Evolutionary conservation across 805 yeast species (phyloP), one percentile per base, ranked within the genome.

Genomic region (Ogataea wickerhamii): DNA sequence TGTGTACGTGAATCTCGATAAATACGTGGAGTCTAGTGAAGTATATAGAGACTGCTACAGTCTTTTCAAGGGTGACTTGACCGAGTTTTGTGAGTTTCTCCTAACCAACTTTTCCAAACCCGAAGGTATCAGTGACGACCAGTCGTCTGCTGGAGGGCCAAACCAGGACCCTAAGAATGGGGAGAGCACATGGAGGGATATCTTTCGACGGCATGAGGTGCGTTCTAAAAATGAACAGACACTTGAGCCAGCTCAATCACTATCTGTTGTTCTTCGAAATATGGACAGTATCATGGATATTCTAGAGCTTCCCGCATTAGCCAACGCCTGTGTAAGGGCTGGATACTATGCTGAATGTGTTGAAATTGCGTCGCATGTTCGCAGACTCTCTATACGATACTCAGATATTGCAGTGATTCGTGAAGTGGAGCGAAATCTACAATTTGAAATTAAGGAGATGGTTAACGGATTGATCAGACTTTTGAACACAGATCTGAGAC

Each of bases 311-410:
- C 97, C 98, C 1, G 73, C 94, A 2, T 59, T 91, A 33, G 80
- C 91, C 23, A 73, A 80, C 33, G 78, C 89, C n/a, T 87, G 97
- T 60, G 86, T 89, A 8, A 70, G 77, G 33, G 82, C 83, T 32
- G 96, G 96, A 0, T 85, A 84, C 53, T 93, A 89, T 55, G 83
- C 87, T 23, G 95, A 88, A 53, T 88, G 96, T 7, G 72, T 91
- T 24, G 95, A 91, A 56, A 74, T 91, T 11, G 82, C 88, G 10
- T 73, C 83, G 21, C 79, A 85, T 51, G 78, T 84, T 1, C 73
- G 81, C 45, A 71, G 94, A 38, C 66, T 93, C 18, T 66, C 73
- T 0, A 75, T 80, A 13, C 69, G 94, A 41, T 89, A 82, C 58
- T 86, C 88, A 6, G 72, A 73, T 29, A 61, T 81, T 6, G 58